Percentiles rank a stretch among this genome's conserved stretches.
phyloP scores from a whole-genome alignment of 1,284 basidiomycete genomes.

The Naganishia albida region DNA sequence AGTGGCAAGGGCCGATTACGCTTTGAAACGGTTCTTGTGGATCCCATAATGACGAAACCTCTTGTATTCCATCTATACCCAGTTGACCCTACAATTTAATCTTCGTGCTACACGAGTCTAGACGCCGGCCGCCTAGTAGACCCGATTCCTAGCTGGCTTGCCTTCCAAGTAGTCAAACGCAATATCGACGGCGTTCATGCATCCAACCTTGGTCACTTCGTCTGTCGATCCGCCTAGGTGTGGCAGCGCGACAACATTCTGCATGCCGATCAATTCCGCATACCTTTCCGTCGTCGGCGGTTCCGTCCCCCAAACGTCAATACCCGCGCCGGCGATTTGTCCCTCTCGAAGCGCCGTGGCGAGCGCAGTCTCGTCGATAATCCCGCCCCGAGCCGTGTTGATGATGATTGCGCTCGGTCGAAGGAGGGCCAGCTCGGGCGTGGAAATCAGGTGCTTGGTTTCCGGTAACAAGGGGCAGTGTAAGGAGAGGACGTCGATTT shows the following conservation, averaged over 20 bases:
- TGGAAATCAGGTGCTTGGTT: slow-evolving; percentile 53
- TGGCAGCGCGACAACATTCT: slow-evolving; percentile 45
- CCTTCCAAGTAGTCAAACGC: slow-evolving; percentile 47
- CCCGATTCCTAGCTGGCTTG: slow-evolving; percentile 40
- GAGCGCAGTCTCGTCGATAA: slow-evolving; percentile 57
- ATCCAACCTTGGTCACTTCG: slow-evolving; percentile 40
- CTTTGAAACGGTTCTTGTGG: slow-evolving; percentile 83
- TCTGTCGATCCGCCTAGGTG: slow-evolving; percentile 49
- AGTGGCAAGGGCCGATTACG: slow-evolving; percentile 86
- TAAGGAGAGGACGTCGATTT: slow-evolving; percentile 56
- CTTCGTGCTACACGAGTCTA: not conserved
- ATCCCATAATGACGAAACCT: slow-evolving; percentile 48
- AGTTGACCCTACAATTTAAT: not conserved
- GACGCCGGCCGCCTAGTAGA: slow-evolving; percentile 34
- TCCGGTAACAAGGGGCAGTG: slow-evolving; percentile 56
- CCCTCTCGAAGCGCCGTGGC: slow-evolving; percentile 51
- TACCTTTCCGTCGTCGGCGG: slow-evolving; percentile 44
- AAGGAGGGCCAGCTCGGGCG: slow-evolving; percentile 51
- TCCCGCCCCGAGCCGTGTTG: slow-evolving; percentile 57
- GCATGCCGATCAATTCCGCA: slow-evolving; percentile 41
- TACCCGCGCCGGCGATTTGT: slow-evolving; percentile 56
- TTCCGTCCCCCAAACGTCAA: slow-evolving; percentile 58
- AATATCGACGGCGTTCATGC: slow-evolving; percentile 45
- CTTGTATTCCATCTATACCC: slow-evolving; percentile 8
- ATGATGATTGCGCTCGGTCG: slow-evolving; percentile 52